These are phyloP conservation scores for Cercospora nicotianae DNA, from an alignment of 2,329 filamentous ascomycete species.

Conservation along the genomic window DNA sequence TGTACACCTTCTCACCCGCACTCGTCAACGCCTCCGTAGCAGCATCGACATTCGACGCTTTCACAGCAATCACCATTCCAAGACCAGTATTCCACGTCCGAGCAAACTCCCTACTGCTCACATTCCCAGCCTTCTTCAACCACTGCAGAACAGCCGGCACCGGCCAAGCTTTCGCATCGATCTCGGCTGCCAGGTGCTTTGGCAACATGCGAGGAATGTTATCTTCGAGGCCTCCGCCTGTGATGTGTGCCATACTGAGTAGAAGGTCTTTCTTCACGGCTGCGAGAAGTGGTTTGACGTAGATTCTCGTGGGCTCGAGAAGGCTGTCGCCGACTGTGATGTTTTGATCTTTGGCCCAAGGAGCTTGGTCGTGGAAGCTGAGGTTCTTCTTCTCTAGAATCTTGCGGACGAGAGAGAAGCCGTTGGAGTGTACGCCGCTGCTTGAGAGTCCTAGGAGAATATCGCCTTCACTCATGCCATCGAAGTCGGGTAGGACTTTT, in stretches of 20 bases:
- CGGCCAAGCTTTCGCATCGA: conserved; percentile 75
- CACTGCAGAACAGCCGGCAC: conserved; percentile 80
- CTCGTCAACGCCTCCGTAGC: conserved; percentile 62
- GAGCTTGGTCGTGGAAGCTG: conserved; percentile 68
- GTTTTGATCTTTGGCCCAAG: conserved; percentile 64
- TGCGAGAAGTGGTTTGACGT: conserved; percentile 70
- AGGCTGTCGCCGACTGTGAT: conserved; percentile 71
- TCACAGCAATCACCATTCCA: conserved; percentile 88
- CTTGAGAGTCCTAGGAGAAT: conserved; percentile 82
- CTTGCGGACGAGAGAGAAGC: conserved; percentile 92
- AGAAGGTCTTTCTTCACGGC: conserved; percentile 63
- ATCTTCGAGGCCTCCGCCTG: conserved; percentile 86
- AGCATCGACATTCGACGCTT: conserved; percentile 60
- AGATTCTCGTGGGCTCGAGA: conserved; percentile 88
- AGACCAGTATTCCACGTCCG: conserved; percentile 93
- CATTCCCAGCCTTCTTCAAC: conserved; percentile 73
- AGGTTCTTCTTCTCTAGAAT: conserved; percentile 77
- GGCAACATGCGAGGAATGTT: conserved; percentile 96
- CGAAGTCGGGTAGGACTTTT: conserved; percentile 71
- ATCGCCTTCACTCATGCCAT: conserved; percentile 77
- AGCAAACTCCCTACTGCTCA: conserved; percentile 77
- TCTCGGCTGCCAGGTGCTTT: conserved; percentile 70
- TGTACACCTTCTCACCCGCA: conserved; percentile 74
- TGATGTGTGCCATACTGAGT: conserved; percentile 96
- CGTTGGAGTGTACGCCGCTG: conserved; percentile 90